Conservation (phyloP, 2,329 filamentous ascomycete genomes). For the Helotiales sp. region DNA sequence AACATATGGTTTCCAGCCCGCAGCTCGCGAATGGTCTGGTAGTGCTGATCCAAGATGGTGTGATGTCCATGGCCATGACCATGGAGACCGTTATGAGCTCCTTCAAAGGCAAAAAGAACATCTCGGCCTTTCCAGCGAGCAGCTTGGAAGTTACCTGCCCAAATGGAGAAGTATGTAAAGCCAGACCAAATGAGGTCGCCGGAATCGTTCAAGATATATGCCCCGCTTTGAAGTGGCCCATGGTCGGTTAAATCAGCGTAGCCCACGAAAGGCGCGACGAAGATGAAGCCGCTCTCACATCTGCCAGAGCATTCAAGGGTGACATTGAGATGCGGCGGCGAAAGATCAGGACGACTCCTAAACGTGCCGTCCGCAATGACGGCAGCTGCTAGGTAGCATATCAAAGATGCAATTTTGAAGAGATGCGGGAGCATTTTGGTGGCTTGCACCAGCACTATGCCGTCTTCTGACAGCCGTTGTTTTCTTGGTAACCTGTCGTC, state of each 20-base stretch:
- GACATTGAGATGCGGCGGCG: slow-evolving; percentile 45
- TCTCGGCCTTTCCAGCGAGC: slow-evolving; percentile 51
- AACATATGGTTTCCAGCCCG: slow-evolving; percentile 51
- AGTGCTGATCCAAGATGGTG: slow-evolving; percentile 53
- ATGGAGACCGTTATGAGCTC: slow-evolving; percentile 50
- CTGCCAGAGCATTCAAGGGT: slow-evolving; percentile 43
- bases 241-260: slow-evolving; percentile 27
- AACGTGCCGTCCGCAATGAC: slow-evolving; percentile 45
- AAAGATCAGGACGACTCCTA: slow-evolving; percentile 47
- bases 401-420: too few relatives aligned
- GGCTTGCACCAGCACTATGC: too few relatives aligned
- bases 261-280: slow-evolving; percentile 34
- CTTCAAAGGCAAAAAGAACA: slow-evolving; percentile 55
- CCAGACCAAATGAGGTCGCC: slow-evolving; percentile 60
- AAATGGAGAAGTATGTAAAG: slow-evolving; percentile 51
- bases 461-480: too few relatives aligned
- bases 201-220: slow-evolving; percentile 55
- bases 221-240: slow-evolving; percentile 50
- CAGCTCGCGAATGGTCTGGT: slow-evolving; percentile 54
- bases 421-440: too few relatives aligned
- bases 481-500: too few relatives aligned
- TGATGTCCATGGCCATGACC: slow-evolving; percentile 56
- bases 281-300: slow-evolving; percentile 45
- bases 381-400: too few relatives aligned
- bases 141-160: slow-evolving; percentile 52